Conservation (phyloP, 768 basidiomycete genomes). For the Suillus decipiens region DNA sequence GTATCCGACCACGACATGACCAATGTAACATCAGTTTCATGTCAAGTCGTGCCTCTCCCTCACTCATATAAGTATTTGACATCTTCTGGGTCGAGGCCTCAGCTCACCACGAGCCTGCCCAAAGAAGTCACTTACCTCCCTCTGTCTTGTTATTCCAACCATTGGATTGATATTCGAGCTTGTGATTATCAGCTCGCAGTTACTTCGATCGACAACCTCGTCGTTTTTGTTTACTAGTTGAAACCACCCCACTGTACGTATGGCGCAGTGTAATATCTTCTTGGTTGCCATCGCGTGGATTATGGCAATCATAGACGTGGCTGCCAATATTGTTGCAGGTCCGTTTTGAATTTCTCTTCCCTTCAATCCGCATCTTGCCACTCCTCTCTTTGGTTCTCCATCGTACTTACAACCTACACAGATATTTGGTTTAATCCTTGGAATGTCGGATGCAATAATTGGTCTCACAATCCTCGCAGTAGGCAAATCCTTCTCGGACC, state of each 20-base stretch:
- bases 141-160: background rate
- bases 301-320: constrained; percentile 96
- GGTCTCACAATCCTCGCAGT: constrained; percentile 95
- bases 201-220: background rate
- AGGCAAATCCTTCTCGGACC: constrained; percentile 93
- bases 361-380: constrained; percentile 1
- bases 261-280: constrained; percentile 85
- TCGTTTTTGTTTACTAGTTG: constrained; percentile 22
- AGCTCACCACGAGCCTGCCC: background rate
- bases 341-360: constrained; percentile 16
- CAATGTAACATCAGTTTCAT: background rate
- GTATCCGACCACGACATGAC: background rate
- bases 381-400: background rate
- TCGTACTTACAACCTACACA: constrained; percentile 33
- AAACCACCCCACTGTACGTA: constrained; percentile 52
- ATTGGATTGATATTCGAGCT: background rate
- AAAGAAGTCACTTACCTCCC: background rate
- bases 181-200: background rate
- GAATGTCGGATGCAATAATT: constrained; percentile 94
- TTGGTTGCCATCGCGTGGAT: constrained; percentile 93
- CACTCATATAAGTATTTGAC: background rate
- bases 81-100: background rate
- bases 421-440: constrained; percentile 93
- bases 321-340: constrained; percentile 87
- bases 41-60: background rate